Evolutionary conservation across 805 yeast species (phyloP), one percentile per base, ranked within the genome.

Genomic region (Candida multigemmis): DNA sequence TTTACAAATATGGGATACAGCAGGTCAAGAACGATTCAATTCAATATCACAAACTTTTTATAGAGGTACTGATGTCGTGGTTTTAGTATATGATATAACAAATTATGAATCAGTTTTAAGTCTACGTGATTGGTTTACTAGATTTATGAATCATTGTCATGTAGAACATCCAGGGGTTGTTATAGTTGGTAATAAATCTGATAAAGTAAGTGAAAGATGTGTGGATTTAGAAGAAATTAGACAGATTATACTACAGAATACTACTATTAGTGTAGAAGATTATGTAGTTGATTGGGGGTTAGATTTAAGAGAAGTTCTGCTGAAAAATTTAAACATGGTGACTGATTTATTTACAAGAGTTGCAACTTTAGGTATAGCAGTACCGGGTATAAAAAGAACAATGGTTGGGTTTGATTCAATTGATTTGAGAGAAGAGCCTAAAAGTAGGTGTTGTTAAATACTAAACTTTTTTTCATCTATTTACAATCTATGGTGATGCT

Each of bases 1-100:
- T 26, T 51, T 76, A 20, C 84, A 76, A 46, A 65, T 76, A 7
- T 76, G 73, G 65, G 68, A 62, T 38, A 62, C 68, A 7, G 68
- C 68, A 1, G 68, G 68, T 9, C 68, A 62, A 40, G 68, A 62
- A 36, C 40, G 68, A 24, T 62, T 60, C 43, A 60, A 61, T 32
- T 64, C 71, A 27, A 65, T 69, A 16, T 58, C 69, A 7, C 67
- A 63, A 41, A 70, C 75, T 4, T 72, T 71, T 37, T 72, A 71
- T 44, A 48, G 79, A 21, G 79, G 79, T 6, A 61, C 77, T 0
- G 77, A 72, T 38, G 68, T 71, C 12, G 73, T 65, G 4, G 55
- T 72, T 6, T 39, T 72, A 22, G 71, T 71, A 12, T 71, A 68
- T 40, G 79, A 72, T 44, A 50, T 68, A 19, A 65, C 75, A 28